These are phyloP conservation scores for Geotrichum bryndzae DNA, from an alignment of 1,139 yeast species.

Conservation along the genomic window DNA sequence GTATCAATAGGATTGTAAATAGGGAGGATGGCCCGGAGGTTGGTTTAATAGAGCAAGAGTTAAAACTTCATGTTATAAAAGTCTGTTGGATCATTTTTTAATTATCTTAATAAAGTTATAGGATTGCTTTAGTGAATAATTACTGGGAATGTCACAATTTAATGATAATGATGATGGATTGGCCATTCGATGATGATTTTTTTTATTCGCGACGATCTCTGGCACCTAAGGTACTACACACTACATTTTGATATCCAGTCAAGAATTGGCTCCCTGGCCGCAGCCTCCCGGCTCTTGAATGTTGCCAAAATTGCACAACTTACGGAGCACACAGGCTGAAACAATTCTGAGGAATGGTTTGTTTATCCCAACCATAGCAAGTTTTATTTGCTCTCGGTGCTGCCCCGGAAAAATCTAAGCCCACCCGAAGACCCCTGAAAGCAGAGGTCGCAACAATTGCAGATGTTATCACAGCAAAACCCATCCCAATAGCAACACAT, in stretches of 20 bases:
- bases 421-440: background rate
- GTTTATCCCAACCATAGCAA: slow-evolving; percentile 91
- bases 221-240: slow-evolving; percentile 45
- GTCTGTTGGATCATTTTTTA: too few species aligned
- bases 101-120: too few species aligned
- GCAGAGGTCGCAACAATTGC: background rate
- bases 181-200: too few species aligned
- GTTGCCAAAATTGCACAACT: slow-evolving; percentile 86
- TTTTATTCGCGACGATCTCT: too few species aligned
- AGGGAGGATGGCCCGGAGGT: background rate
- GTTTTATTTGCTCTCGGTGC: slow-evolving; percentile 73
- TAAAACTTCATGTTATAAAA: too few species aligned
- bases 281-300: slow-evolving; percentile 79
- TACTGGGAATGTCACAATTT: too few species aligned
- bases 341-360: slow-evolving; percentile 83
- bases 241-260: slow-evolving; percentile 83
- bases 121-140: too few species aligned
- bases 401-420: slow-evolving; percentile 49
- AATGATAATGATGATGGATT: too few species aligned
- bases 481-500: background rate
- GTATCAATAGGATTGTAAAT: background rate
- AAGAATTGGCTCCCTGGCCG: slow-evolving; percentile 61
- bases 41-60: background rate
- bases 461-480: background rate
- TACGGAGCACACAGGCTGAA: slow-evolving; percentile 68